phyloP scores from a whole-genome alignment of 179 eudicot species.

The Amaranthus tricolor region DNA sequence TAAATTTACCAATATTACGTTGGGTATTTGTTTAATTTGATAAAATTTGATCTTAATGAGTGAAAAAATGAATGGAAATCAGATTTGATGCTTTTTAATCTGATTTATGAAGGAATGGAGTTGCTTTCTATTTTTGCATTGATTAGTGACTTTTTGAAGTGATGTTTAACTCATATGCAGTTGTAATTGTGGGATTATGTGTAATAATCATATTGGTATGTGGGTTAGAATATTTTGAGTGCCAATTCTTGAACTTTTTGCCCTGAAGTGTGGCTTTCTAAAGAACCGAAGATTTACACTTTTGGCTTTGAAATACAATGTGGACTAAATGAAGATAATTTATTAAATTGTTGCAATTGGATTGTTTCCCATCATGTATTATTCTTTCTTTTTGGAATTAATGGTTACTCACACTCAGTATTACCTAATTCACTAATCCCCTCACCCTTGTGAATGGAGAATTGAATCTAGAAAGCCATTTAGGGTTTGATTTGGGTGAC shows the following conservation, averaged over 20 bases:
- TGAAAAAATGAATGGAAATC: background rate
- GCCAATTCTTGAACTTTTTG: conserved; percentile 14
- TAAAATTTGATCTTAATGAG: background rate
- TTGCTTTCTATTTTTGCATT: background rate
- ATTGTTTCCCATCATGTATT: background rate
- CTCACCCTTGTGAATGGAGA: too few relatives aligned
- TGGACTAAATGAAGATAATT: background rate
- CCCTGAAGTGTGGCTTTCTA: background rate
- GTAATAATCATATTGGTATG: background rate
- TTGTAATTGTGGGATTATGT: background rate
- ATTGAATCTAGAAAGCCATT: too few relatives aligned
- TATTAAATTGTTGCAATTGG: background rate
- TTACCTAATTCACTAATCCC: too few relatives aligned
- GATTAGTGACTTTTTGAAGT: background rate
- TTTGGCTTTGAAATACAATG: conserved; percentile 2
- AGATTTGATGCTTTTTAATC: background rate
- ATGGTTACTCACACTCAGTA: too few relatives aligned
- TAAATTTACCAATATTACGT: background rate
- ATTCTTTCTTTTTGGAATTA: too few relatives aligned
- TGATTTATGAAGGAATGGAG: background rate
- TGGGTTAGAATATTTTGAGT: background rate
- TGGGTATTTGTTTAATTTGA: conserved; percentile 14
- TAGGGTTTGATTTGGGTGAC: too few relatives aligned
- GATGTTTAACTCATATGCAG: background rate
- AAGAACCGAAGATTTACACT: background rate